These are phyloP conservation scores for Suillus fuscotomentosus DNA, from an alignment of 768 basidiomycete genomes.

Conservation along the genomic window DNA sequence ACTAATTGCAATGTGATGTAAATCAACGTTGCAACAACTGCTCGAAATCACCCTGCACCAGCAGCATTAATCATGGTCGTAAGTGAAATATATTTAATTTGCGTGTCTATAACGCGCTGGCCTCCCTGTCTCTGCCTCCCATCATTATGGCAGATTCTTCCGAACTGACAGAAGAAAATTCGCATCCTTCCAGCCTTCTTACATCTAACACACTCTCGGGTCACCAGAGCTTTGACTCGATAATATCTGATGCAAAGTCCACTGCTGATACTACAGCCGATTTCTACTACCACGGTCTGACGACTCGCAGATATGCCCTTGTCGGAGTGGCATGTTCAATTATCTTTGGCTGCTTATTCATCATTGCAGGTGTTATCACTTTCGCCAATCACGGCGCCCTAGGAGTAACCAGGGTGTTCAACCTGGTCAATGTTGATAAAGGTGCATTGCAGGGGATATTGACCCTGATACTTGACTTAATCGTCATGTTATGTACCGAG, in stretches of 20 bases:
- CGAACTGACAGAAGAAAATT: neutral
- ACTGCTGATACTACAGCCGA: neutral
- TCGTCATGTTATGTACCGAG: constrained; percentile 28
- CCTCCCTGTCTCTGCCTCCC: neutral
- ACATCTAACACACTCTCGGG: neutral
- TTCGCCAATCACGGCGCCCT: neutral
- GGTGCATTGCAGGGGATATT: constrained; percentile 15
- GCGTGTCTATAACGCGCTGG: neutral
- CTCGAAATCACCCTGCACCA: no score
- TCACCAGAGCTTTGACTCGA: neutral
- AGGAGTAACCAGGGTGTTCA: no score
- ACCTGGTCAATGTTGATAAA: no score
- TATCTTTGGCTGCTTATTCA: neutral
- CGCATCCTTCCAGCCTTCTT: neutral
- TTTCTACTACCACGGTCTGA: neutral
- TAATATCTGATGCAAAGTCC: neutral
- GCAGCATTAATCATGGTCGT: no score
- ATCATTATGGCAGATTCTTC: neutral
- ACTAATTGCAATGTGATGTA: no score
- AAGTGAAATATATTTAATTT: no score
- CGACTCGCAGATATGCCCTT: neutral
- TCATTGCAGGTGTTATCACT: neutral
- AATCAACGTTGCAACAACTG: no score
- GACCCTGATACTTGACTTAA: constrained; percentile 20
- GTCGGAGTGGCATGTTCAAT: neutral